Percentiles rank a stretch among this genome's conserved stretches.
Conservation (phyloP, 2,329 filamentous ascomycete genomes). For the Dothistroma pini region DNA sequence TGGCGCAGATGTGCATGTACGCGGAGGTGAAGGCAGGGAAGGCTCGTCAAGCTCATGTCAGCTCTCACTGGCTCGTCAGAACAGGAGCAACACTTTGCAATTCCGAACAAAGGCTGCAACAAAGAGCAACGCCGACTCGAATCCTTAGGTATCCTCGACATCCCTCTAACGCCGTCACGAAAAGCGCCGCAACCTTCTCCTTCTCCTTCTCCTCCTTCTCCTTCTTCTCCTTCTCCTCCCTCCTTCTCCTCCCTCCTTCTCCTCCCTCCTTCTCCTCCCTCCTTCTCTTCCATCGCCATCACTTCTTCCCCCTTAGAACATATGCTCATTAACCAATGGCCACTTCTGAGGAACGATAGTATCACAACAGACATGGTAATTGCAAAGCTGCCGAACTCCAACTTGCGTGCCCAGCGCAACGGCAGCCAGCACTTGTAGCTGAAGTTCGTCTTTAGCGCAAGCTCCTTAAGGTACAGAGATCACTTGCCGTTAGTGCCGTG, state of each 20-base stretch:
- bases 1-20: too few species aligned
- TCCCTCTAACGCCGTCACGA: too few species aligned
- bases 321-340: neutral
- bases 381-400: neutral
- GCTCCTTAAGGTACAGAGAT: neutral
- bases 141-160: too few species aligned
- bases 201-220: neutral
- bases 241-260: neutral
- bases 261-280: neutral
- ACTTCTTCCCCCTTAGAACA: neutral
- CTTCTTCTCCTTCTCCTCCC: too few species aligned
- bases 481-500: neutral
- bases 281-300: neutral
- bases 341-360: neutral
- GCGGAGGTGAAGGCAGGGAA: too few species aligned
- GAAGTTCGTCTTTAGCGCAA: neutral
- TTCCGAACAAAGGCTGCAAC: too few species aligned
- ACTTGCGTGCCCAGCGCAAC: neutral
- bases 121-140: too few species aligned
- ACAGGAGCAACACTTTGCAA: too few species aligned
- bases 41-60: too few species aligned
- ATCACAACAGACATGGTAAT: neutral
- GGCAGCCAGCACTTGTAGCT: neutral
- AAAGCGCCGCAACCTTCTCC: too few species aligned
- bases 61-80: too few species aligned